phyloP scores from a whole-genome alignment of 441 rosid genomes.

The Erodium chrysanthum region DNA sequence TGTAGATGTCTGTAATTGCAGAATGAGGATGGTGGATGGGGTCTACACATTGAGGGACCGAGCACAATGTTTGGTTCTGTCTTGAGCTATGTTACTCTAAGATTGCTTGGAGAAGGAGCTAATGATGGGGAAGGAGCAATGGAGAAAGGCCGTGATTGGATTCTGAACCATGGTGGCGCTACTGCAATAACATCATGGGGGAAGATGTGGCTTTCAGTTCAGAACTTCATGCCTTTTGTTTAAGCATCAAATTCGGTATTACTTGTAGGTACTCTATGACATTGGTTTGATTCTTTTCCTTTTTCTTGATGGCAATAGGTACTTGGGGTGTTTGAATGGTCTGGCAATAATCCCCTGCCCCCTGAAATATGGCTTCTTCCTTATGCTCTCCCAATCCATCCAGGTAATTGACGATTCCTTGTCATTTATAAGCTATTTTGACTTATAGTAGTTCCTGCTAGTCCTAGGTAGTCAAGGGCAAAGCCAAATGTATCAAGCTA shows the following conservation, averaged over 20 bases:
- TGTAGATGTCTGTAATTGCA: constrained; percentile 28
- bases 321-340: constrained; percentile 85
- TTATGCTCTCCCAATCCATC: constrained; percentile 58
- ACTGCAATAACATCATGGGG: constrained; percentile 87
- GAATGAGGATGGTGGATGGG: constrained; percentile 96
- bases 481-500: neutral
- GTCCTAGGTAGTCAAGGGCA: neutral
- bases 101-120: constrained; percentile 78
- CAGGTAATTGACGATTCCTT: constrained; percentile 34
- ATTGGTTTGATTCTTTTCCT: constrained; percentile 10
- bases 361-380: constrained; percentile 95
- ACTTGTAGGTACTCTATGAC: constrained; percentile 3
- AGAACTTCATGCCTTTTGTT: constrained; percentile 14
- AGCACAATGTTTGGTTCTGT: constrained; percentile 87
- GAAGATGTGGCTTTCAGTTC: constrained; percentile 86
- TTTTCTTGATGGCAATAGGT: constrained; percentile 35
- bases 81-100: constrained; percentile 55
- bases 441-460: neutral
- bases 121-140: constrained; percentile 58
- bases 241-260: neutral
- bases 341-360: constrained; percentile 80
- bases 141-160: constrained; percentile 70
- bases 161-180: constrained; percentile 70
- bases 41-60: constrained; percentile 76
- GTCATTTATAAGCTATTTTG: neutral